A percentile compares a stretch with the other conserved stretches of the same genome.
Conservation (phyloP, 768 basidiomycete genomes). For the Suillus clintonianus region DNA sequence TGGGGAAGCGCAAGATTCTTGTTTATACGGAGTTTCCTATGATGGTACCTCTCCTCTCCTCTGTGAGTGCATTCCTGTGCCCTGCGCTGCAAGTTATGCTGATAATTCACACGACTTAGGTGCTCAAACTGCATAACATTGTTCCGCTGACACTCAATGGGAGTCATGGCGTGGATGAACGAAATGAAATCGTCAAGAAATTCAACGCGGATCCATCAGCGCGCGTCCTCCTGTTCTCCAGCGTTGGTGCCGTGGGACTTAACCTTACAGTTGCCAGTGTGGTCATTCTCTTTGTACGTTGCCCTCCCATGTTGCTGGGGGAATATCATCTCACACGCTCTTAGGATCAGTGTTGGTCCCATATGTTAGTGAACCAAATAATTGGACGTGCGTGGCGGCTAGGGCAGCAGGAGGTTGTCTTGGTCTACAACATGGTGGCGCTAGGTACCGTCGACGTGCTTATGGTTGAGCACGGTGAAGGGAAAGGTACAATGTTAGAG, state of each 20-base stretch:
- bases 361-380: constrained; percentile 13
- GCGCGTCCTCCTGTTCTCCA: constrained; percentile 22
- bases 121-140: not conserved
- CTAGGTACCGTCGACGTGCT: constrained; percentile 11
- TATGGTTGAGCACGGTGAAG: constrained; percentile 12
- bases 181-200: not conserved
- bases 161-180: not conserved
- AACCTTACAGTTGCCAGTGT: constrained; percentile 21
- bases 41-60: not conserved
- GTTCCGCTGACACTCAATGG: not conserved
- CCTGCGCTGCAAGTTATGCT: too few relatives aligned
- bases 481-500: constrained; percentile 12
- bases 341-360: constrained; percentile 13
- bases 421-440: constrained; percentile 12
- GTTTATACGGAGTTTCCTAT: not conserved
- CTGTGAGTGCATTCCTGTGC: too few relatives aligned
- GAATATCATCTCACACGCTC: too few relatives aligned
- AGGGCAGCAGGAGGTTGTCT: constrained; percentile 8
- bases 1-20: not conserved
- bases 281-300: constrained; percentile 29
- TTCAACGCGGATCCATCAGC: not conserved
- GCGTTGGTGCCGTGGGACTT: constrained; percentile 23
- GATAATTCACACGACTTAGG: too few relatives aligned
- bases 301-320: too few relatives aligned
- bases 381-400: constrained; percentile 15